Base-by-base conservation (phyloP, 257 asterid species). In the Jasminum sambac region DNA sequence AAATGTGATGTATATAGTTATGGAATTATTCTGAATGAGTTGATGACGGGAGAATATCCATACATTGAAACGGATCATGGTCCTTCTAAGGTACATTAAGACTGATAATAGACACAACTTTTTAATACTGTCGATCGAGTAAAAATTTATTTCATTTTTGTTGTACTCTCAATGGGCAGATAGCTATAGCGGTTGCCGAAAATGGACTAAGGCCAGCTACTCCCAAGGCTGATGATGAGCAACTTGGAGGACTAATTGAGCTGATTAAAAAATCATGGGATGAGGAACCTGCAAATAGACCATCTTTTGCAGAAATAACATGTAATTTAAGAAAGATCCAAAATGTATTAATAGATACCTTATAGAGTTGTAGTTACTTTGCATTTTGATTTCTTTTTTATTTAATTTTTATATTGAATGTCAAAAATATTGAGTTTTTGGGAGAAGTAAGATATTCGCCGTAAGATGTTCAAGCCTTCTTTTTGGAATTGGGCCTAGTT, bases 1-100 rank as follows among this genome's bases (percentile, higher is more conserved):
- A 90, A 88, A 60, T 84, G 94, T 30, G 97, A 90, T 72, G 91
- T 90, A 3, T 90, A 87, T 50, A 90, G 96, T 76, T 90, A 84
- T 34, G 94, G 90, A 0, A 68, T 88, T 5, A 75, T 90, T 34
- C 72, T 90, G 2, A 90, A 90, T 50, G 96, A 90, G 79, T 72
- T 90, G 7, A 67, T 84, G 25, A 85, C 89, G 0, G 94, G 95
- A 10, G 86, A 88, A 66, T 82, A 84, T 39, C 96, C 97, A 12
- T 88, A 85, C 68, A 81, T 84, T 39, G 79, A 88, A 50, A 86
- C 96, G 1, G 82, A 84, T 23, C 87, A 44, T 50, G 86, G 88
- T 62, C 93, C 96, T 70, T 67, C 88, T 16, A 89, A 80, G 87
- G 96, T 86, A 34, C 65, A 26, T 86, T n/a, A n/a, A n/a, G n/a